Evolutionary conservation across 345 rosid genomes (phyloP).

Genomic region (Nephelium lappaceum): DNA sequence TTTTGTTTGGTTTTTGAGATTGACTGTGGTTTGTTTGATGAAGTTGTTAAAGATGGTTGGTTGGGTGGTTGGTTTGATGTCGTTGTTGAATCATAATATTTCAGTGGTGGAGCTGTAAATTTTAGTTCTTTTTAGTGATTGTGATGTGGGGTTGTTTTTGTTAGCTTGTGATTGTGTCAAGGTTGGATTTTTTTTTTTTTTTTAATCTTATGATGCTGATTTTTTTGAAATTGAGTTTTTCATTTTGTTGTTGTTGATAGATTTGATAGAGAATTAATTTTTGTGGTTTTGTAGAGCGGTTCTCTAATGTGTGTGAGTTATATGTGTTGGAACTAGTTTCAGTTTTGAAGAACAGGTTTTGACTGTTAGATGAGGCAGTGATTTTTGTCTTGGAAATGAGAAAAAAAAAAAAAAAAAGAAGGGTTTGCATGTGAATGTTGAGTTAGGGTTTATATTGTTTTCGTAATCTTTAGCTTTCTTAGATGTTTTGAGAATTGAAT

Average conservation of each 20-base stretch:
- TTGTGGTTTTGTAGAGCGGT: not conserved
- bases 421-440: conserved; percentile 9
- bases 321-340: not conserved
- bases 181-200: conserved; percentile 20
- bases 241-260: not conserved
- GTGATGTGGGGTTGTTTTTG: not conserved
- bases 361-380: not conserved
- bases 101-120: conserved; percentile 7
- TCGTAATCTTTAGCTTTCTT: not conserved
- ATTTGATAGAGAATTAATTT: not conserved
- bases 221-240: not conserved
- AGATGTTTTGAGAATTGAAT: not conserved
- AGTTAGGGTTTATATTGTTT: not conserved
- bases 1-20: not conserved
- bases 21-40: conserved; percentile 11
- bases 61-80: not conserved
- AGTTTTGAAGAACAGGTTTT: not conserved
- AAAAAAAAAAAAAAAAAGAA: not conserved
- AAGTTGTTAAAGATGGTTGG: conserved; percentile 21
- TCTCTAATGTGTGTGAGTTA: not conserved
- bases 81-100: conserved; percentile 10
- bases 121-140: not conserved
- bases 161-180: conserved; percentile 5
- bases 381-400: not conserved
- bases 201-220: not conserved